Base-by-base conservation (phyloP, 164 flowering plant genomes). In the Tetrastigma voinierianum region DNA sequence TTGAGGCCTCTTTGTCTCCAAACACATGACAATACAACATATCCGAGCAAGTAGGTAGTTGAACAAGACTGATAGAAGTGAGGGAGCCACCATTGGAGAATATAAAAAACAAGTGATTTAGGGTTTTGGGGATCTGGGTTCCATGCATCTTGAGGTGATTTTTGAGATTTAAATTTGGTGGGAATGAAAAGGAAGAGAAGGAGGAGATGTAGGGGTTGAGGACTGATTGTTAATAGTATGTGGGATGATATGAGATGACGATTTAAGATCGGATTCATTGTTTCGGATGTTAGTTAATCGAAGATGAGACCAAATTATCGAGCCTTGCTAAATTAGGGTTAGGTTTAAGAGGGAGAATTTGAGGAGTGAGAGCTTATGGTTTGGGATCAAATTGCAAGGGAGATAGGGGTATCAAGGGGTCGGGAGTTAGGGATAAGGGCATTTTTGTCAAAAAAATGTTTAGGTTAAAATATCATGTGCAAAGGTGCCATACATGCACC, bases 1-100 rank as follows among this genome's bases (percentile, higher is more conserved):
- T 89, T 1, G 81, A 74, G 11, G 88, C 90, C 78, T 87, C 96
- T 65, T 81, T 62, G 65, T 90, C 96, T 16, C 90, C 93, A 21
- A 87, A 73, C 56, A 66, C 68, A 20, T 75, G 66, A 52, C 91
- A 87, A 60, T 86, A 72, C 13, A 90, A 87, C 52, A 90, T 76
- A 55, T 65, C 23, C 71, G 75, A 2, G 73, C 46, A 13, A 88
- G 79, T 1, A 88, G 70, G 64, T 88, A 90, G 9, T 84, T 86
- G 0, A 86, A 74, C 13, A 87, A 66, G 46, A 70, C 58, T 46
- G 64, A 58, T 48, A 86, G 53, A 8, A 66, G 51, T 10, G 78
- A 51, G n/a, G 32, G 49, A 24, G 74, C 48, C 9, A 55, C 25
- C 70, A 67, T 62, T 14, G 5, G 17, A 57, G 52, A 7, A 4